phyloP scores from a whole-genome alignment of 139 green algal species.

The Haematococcus lacustris region DNA sequence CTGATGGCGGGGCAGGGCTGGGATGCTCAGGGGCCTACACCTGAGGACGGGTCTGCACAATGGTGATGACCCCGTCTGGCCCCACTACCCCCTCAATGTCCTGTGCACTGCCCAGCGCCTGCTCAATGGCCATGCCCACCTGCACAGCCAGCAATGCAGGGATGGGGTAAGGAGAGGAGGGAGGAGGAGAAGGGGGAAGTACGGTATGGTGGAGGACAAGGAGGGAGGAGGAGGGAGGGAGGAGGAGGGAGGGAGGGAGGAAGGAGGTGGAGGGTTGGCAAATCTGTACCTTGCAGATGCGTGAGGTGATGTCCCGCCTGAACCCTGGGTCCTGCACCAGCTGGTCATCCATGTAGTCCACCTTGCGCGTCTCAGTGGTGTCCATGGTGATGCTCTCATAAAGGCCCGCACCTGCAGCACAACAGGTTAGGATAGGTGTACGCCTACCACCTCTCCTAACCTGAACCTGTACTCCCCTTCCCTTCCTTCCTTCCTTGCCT shows the following conservation, averaged over 20 bases:
- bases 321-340: slow-evolving; percentile 69
- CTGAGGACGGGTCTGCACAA: slow-evolving; percentile 96
- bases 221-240: too few species aligned
- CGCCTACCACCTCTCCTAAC: too few species aligned
- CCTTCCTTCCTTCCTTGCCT: too few species aligned
- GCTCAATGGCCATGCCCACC: slow-evolving; percentile 79
- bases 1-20: too few species aligned
- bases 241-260: too few species aligned
- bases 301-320: slow-evolving; percentile 47
- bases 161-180: too few species aligned
- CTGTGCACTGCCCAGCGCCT: slow-evolving; percentile 56
- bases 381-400: slow-evolving; percentile 95
- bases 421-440: too few species aligned
- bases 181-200: too few species aligned
- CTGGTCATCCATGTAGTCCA: slow-evolving; percentile 77
- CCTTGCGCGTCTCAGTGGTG: slow-evolving; percentile 33
- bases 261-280: too few species aligned
- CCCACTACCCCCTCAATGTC: slow-evolving; percentile 92
- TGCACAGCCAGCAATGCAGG: slow-evolving; percentile 13
- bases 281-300: slow-evolving; percentile 50
- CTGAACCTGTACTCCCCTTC: too few species aligned
- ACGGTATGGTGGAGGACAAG: too few species aligned
- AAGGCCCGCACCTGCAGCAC: slow-evolving; percentile 70
- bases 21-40: too few species aligned
- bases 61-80: slow-evolving; percentile 70